These are phyloP conservation scores for Cephaloascus fragrans DNA, from an alignment of 805 yeast genomes.

Conservation along the genomic window DNA sequence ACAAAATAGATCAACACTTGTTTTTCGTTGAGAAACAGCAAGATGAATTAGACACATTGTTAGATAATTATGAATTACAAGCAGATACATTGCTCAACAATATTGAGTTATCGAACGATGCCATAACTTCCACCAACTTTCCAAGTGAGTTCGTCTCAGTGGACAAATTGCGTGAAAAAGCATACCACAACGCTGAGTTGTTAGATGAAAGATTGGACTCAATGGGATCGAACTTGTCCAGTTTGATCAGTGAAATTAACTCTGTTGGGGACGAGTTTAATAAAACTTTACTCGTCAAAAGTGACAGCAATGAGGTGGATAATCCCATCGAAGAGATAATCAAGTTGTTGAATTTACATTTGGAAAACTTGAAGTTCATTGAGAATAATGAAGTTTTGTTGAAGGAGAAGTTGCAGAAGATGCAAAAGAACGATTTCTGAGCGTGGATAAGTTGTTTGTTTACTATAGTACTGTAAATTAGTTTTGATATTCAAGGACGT, in stretches of 20 bases:
- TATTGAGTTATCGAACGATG: conserved; percentile 17
- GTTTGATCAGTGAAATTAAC: conserved; percentile 74
- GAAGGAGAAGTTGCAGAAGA: conserved; percentile 50
- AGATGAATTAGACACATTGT: conserved; percentile 74
- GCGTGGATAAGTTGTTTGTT: too few relatives aligned
- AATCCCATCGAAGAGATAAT: conserved; percentile 60
- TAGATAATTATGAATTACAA: conserved; percentile 75
- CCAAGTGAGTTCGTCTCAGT: conserved; percentile 34
- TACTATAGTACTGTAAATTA: too few relatives aligned
- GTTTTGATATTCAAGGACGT: too few relatives aligned
- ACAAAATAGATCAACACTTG: conserved; percentile 78
- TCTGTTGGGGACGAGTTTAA: conserved; percentile 74
- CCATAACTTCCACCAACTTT: conserved; percentile 10
- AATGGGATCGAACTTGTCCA: conserved; percentile 65
- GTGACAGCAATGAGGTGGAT: conserved; percentile 17
- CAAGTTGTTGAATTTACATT: conserved; percentile 74
- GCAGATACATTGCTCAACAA: conserved; percentile 40
- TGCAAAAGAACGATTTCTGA: conserved; percentile 4
- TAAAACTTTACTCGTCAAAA: conserved; percentile 36
- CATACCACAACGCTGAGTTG: conserved; percentile 78
- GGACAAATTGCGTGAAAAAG: conserved; percentile 83
- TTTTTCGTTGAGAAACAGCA: conserved; percentile 86
- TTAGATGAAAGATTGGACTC: conserved; percentile 73
- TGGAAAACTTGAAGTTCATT: conserved; percentile 82
- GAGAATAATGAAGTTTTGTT: conserved; percentile 64